phyloP scores from a whole-genome alignment of 2,329 filamentous ascomycete species.

The Drechslerella stenobrocha region DNA sequence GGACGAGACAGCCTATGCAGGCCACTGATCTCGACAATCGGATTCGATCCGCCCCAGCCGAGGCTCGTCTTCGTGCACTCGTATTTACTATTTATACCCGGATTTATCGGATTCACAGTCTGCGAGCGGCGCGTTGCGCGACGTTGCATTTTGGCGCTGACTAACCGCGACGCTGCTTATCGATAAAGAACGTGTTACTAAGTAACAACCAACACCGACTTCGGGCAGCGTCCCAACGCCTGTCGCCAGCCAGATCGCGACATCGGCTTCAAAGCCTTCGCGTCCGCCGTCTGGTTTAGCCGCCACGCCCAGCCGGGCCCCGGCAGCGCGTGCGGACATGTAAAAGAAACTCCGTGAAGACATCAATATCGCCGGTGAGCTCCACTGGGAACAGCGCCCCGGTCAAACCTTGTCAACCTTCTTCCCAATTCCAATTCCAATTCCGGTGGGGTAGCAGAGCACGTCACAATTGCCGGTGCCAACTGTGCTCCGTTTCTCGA shows the following conservation, averaged over 20 bases:
- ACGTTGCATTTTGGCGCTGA: constrained; percentile 30
- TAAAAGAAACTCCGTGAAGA: no score
- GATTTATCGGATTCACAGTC: neutral
- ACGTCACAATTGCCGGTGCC: constrained; percentile 9
- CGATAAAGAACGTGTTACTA: no score
- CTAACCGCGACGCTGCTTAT: no score
- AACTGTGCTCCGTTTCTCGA: constrained; percentile 48
- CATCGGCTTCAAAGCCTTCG: neutral
- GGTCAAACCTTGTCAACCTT: constrained; percentile 6
- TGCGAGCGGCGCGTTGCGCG: constrained; percentile 16
- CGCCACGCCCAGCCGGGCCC: constrained; percentile 14
- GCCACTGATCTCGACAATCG: no score
- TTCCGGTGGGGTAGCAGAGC: constrained; percentile 34
- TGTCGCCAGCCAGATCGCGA: constrained; percentile 1
- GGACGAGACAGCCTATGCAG: no score
- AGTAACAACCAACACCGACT: no score
- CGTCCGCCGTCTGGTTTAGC: constrained; percentile 25
- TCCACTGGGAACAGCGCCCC: constrained; percentile 16
- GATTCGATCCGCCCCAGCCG: no score
- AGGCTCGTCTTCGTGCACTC: no score
- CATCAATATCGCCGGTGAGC: constrained; percentile 15
- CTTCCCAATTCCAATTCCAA: neutral
- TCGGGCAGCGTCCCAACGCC: neutral
- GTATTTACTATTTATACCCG: no score
- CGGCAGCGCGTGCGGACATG: constrained; percentile 8